Evolutionary conservation across 1,284 basidiomycete genomes (phyloP), one percentile per base, ranked within the genome.

Genomic region (Cystobasidiaceae sp.): DNA sequence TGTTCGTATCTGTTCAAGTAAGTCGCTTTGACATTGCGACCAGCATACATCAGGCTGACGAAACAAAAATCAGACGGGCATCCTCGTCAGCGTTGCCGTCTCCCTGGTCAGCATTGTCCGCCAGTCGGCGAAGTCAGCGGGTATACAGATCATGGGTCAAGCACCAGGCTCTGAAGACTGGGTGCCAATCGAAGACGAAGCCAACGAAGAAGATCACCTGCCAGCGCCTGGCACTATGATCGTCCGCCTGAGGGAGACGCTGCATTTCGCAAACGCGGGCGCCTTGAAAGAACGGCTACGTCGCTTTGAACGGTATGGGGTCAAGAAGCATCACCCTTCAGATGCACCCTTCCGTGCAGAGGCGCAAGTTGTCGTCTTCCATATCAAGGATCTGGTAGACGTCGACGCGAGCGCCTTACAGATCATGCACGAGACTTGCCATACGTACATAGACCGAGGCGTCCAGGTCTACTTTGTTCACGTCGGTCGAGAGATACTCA

Each of bases 181-280:
- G 89, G 88, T 86, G 67, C 84, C 90, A 1, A 82, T 91, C 34
- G 78, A 56, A 34, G 28, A 41, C 25, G 11, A 48, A 41, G 45
- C 33, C 7, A 28, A 33, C 9, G 43, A 60, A 44, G 58, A 59
- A 55, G 89, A 91, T 72, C 85, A 87, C 65, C 83, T 85, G 0
- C 86, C 88, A 65, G 76, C 80, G 6, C 82, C 85, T 0, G 89
- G 90, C 1, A 86, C 86, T 27, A 79, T 93, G 44, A 90, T 93
- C 64, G 82, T 93, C 2, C 80, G 89, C 27, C 85, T 93, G 54
- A 79, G 88, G 45, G 90, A 93, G 78, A 86, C 84, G 70, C 78
- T 93, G 11, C 86, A 89, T 71, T 93, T 93, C 72, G 88, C 91
- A 21, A 94, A 94, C 75, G 91, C 90, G 19, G 88, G 89, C 33